Evolutionary conservation across 2,329 filamentous ascomycete species (phyloP), one percentile per base, ranked within the genome.

Genomic region (Pseudopyricularia cyperi): DNA sequence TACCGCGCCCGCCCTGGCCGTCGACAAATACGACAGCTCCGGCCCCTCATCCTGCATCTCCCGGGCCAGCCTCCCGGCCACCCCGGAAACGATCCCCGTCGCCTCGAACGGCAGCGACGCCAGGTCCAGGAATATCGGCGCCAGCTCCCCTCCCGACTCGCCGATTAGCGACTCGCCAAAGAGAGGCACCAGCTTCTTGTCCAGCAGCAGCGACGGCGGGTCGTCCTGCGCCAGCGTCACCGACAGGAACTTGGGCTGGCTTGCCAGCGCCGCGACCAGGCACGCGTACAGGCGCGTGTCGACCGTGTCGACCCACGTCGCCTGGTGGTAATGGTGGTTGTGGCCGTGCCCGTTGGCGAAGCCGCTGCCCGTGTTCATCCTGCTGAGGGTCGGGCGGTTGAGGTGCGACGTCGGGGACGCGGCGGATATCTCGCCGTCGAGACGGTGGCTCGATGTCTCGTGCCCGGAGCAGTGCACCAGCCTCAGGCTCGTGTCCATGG

Each of bases 11-110:
- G 90, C 89, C 42, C 85, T 79, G 4, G 89, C 89, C 0, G 91
- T 97, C 55, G 86, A 93, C 56, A 97, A 71, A 65, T 96, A 97
- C 53, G 85, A 91, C 68, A 97, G 82, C 64, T 96, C 89, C 1
- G 88, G 79, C 54, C 71, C 69, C 33, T 65, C 64, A 58, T 70
- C 70, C 52, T 73, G 68, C 65, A 88, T 83, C 46, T 87, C 86
- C 49, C 86, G 80, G 1, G 89, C 85, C 28, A 97, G 73, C 52
- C 82, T 78, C 26, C 89, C 88, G 0, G 91, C 90, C 2, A 98
- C 88, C 28, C 93, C 91, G 59, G 90, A 96, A 3, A 98, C 89
- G 53, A 98, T 96, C 22, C 91, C 91, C 0, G 90, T 95, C 7
- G 89, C 89, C 65, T 95, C 89, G 42, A 91, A 76, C 0, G 91